These are phyloP conservation scores for Triangularia setosa DNA, from an alignment of 2,329 filamentous ascomycete species.

Conservation along the genomic window DNA sequence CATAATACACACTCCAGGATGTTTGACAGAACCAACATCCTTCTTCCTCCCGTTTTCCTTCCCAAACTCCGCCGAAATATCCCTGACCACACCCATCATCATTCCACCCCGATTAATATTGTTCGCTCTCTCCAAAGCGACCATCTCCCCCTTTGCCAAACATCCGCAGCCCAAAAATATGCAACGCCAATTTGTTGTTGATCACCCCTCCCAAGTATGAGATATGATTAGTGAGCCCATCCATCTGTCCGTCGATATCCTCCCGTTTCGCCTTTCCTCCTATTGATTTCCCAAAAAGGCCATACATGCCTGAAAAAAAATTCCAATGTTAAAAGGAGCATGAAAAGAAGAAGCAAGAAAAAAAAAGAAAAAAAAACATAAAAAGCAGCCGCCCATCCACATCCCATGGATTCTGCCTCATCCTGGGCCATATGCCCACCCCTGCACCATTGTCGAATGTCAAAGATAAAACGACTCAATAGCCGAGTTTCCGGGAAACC, in stretches of 20 bases:
- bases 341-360: background rate
- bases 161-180: background rate
- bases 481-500: slow-evolving; percentile 17
- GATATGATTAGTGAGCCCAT: background rate
- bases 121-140: background rate
- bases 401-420: background rate
- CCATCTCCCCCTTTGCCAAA: background rate
- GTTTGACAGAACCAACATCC: background rate
- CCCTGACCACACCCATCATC: background rate
- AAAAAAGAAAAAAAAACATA: background rate
- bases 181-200: background rate
- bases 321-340: background rate
- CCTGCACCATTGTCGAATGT: background rate
- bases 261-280: background rate
- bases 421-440: background rate
- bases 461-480: background rate
- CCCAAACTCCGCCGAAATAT: background rate
- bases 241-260: background rate
- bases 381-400: background rate
- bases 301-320: background rate
- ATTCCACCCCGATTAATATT: background rate
- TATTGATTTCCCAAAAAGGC: background rate
- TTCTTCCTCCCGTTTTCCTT: background rate
- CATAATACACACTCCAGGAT: background rate
- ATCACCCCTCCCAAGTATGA: background rate